These are phyloP conservation scores for Venturia carpophila DNA, from an alignment of 2,329 filamentous ascomycete genomes.

Conservation along the genomic window DNA sequence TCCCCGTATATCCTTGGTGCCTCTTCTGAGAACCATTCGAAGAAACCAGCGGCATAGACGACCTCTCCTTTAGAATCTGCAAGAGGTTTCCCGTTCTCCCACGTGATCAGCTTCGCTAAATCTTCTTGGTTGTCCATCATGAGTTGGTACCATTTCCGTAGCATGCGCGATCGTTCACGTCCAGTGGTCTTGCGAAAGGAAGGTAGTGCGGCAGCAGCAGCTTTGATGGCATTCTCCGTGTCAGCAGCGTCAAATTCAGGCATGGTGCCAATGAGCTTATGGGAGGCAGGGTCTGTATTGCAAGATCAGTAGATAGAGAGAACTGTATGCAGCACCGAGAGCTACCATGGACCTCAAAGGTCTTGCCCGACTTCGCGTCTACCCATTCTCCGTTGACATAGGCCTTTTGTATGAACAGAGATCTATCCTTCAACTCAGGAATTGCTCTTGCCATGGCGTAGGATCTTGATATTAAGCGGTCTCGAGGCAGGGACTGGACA, in stretches of 20 bases:
- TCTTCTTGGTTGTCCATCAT: conserved; percentile 73
- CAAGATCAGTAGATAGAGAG: conserved; percentile 34
- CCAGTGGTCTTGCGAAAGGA: conserved; percentile 64
- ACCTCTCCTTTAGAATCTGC: conserved; percentile 42
- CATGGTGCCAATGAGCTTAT: conserved; percentile 69
- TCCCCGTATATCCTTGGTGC: conserved; percentile 48
- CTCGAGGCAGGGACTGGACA: not conserved
- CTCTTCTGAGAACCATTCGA: conserved; percentile 36
- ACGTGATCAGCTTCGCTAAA: conserved; percentile 73
- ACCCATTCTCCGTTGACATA: conserved; percentile 95
- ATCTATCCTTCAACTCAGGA: conserved; percentile 40
- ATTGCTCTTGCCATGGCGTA: conserved; percentile 12
- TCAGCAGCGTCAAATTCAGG: conserved; percentile 78
- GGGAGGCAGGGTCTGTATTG: conserved; percentile 62
- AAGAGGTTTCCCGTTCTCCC: conserved; percentile 82
- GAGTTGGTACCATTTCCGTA: conserved; percentile 75
- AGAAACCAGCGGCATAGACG: conserved; percentile 34
- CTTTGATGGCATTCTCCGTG: conserved; percentile 70
- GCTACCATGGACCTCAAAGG: conserved; percentile 61
- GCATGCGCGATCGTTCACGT: conserved; percentile 63
- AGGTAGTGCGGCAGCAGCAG: conserved; percentile 69
- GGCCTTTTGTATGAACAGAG: conserved; percentile 70
- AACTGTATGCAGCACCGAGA: conserved; percentile 11
- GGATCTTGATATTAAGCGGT: not conserved
- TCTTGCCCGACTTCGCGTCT: conserved; percentile 75